Conservation (phyloP, 306 rosid species). For the Malus domestica region ASM211411v1 NC_041795.1:30198501-30199000, state of each 20-base stretch:
- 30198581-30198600: neutral
- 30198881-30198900: constrained; percentile 51
- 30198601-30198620: neutral
- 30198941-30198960: constrained; percentile 77
- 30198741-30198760: constrained; percentile 50
- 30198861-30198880: constrained; percentile 62
- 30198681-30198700: constrained; percentile 80
- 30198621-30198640: neutral
- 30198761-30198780: constrained; percentile 2
- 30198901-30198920: constrained; percentile 89
- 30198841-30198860: constrained; percentile 6
- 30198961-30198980: constrained; percentile 53
- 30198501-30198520: too few species aligned
- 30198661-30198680: constrained; percentile 80
- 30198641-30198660: constrained; percentile 1
- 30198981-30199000: constrained; percentile 7
- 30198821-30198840: neutral
- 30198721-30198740: constrained; percentile 86
- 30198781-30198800: neutral
- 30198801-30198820: neutral
- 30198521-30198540: too few species aligned
- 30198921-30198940: constrained; percentile 85
- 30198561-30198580: too few species aligned
- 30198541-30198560: too few species aligned
- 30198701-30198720: constrained; percentile 67